These are phyloP conservation scores for Colletotrichum kahawae DNA, from an alignment of 2,329 filamentous ascomycete species.

Conservation along the genomic window DNA sequence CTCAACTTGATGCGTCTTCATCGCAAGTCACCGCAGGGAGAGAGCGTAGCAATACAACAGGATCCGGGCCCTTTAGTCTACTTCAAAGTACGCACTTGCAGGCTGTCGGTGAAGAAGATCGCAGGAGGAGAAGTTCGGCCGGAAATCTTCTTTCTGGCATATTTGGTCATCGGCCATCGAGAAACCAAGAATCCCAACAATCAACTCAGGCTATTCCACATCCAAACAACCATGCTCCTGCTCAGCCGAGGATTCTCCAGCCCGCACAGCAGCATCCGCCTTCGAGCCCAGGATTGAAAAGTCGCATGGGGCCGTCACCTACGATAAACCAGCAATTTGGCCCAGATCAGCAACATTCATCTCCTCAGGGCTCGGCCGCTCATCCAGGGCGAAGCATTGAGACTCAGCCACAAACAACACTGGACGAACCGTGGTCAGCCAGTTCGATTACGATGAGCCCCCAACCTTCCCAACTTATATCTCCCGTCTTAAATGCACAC, in stretches of 20 bases:
- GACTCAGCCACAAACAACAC: not conserved
- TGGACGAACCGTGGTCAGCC: not conserved
- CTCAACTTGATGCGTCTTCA: constrained; percentile 1
- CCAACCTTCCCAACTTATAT: not conserved
- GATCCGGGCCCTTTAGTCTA: constrained; percentile 13
- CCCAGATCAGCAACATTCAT: not conserved
- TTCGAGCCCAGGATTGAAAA: not conserved
- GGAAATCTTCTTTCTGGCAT: constrained; percentile 27
- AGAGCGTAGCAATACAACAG: constrained; percentile 26
- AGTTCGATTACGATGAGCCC: not conserved
- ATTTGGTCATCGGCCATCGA: constrained; percentile 26
- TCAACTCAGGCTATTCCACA: not conserved
- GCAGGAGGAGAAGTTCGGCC: constrained; percentile 25
- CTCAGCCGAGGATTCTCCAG: not conserved
- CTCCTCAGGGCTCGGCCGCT: not conserved
- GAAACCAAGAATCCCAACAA: constrained; percentile 21
- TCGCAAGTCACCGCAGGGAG: constrained; percentile 1
- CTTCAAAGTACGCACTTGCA: not conserved
- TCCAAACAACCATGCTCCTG: not conserved
- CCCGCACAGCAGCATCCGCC: not conserved
- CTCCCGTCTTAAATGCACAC: not conserved
- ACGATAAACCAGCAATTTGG: not conserved
- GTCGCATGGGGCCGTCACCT: not conserved
- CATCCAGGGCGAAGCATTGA: not conserved
- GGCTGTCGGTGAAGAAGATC: constrained; percentile 23